Conservation (phyloP, 192 early-diverging fungal species). For the Phlyctochytrium arcticum region DNA sequence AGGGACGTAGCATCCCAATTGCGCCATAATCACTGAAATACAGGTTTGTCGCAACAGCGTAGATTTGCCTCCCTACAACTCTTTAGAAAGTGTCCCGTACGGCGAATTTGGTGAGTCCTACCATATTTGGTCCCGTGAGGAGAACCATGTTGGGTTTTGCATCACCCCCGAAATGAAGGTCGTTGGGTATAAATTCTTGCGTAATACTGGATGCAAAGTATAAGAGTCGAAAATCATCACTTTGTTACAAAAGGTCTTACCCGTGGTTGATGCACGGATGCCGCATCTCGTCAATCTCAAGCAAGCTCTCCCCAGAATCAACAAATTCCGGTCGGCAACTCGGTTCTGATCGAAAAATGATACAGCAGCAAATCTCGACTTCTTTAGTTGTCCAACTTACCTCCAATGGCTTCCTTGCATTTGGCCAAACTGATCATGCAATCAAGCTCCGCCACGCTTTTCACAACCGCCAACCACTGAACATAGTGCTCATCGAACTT, state of each 20-base stretch:
- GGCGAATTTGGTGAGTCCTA: no score
- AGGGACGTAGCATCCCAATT: constrained; percentile 92
- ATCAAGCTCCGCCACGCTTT: constrained; percentile 80
- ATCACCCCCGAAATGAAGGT: constrained; percentile 71
- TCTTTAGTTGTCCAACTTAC: constrained; percentile 30
- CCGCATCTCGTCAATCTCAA: constrained; percentile 85
- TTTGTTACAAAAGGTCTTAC: no score
- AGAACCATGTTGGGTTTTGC: constrained; percentile 73
- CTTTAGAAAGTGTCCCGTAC: no score
- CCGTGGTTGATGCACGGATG: constrained; percentile 86
- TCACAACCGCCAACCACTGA: constrained; percentile 65
- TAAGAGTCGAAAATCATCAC: neutral
- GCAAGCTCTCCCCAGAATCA: constrained; percentile 44
- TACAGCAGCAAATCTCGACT: neutral
- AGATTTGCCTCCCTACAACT: constrained; percentile 82
- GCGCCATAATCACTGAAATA: constrained; percentile 92
- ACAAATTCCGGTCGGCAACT: constrained; percentile 85
- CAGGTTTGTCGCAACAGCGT: constrained; percentile 92
- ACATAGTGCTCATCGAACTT: constrained; percentile 81
- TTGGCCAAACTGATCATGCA: constrained; percentile 71
- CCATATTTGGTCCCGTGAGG: constrained; percentile 98
- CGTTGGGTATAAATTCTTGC: constrained; percentile 90
- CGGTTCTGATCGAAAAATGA: constrained; percentile 46
- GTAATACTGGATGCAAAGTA: neutral
- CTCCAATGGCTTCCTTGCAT: constrained; percentile 52